phyloP scores from a whole-genome alignment of 768 basidiomycete species.

The Calocybe gangraenosa region DNA sequence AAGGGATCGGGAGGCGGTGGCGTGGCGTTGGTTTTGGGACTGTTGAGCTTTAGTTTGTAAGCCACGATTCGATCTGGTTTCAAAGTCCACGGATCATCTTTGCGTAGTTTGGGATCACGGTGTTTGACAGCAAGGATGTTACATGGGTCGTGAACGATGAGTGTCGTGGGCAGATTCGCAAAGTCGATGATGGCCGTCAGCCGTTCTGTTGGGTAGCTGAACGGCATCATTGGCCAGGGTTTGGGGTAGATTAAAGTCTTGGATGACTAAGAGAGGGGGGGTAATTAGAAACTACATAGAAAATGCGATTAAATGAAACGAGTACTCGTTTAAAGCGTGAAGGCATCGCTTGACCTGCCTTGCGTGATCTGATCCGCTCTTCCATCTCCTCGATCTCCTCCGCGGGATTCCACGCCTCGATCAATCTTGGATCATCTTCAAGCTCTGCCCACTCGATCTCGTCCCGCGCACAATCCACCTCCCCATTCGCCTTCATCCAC shows the following conservation, averaged over 20 bases:
- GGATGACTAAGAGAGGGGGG: constrained; percentile 16
- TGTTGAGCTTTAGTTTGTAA: constrained; percentile 26
- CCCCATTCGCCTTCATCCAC: constrained; percentile 31
- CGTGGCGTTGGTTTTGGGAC: too few relatives aligned
- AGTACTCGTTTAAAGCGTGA: too few relatives aligned
- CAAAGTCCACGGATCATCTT: constrained; percentile 20
- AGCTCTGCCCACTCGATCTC: constrained; percentile 29
- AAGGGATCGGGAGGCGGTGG: too few relatives aligned
- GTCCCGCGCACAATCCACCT: constrained; percentile 26
- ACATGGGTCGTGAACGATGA: constrained; percentile 43
- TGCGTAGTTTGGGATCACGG: neutral
- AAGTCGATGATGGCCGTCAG: constrained; percentile 23
- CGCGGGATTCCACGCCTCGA: constrained; percentile 19
- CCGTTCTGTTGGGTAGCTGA: constrained; percentile 18
- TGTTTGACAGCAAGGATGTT: constrained; percentile 23
- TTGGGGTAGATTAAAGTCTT: constrained; percentile 30
- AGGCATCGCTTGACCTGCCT: constrained; percentile 4
- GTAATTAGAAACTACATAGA: neutral
- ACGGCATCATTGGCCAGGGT: constrained; percentile 40
- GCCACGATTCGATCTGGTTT: constrained; percentile 25
- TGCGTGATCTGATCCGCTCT: constrained; percentile 1
- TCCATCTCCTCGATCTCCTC: constrained; percentile 6
- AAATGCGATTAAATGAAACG: neutral
- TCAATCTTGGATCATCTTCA: constrained; percentile 29
- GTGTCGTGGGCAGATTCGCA: constrained; percentile 28